These are phyloP conservation scores for Nitzschia sp. DNA, from an alignment of 108 stramenopile species.

Conservation along the genomic window DNA sequence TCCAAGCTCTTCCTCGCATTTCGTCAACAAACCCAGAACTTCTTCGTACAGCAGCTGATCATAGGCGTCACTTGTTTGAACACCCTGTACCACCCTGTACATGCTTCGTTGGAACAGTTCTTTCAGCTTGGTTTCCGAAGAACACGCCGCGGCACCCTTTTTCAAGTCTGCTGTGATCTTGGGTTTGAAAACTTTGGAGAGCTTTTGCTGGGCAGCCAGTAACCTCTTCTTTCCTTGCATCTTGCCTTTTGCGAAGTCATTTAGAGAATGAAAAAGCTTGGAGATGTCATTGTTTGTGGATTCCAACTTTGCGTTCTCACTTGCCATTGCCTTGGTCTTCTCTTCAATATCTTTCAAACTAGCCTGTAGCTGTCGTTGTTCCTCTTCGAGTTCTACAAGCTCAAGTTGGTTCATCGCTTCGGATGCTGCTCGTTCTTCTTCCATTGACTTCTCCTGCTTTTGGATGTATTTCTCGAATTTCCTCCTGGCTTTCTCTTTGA, in stretches of 20 bases:
- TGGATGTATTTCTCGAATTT: constrained; percentile 11
- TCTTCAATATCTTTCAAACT: not conserved
- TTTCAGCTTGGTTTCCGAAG: not conserved
- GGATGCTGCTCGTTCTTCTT: constrained; percentile 1
- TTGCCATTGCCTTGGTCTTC: not conserved
- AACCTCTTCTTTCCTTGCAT: constrained; percentile 8
- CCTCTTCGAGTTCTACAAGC: not conserved
- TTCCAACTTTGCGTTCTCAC: constrained; percentile 9
- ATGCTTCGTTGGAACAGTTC: constrained; percentile 8
- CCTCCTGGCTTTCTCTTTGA: constrained; percentile 5
- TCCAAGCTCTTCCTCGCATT: constrained; percentile 9
- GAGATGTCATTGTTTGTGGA: constrained; percentile 3
- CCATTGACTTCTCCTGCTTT: not conserved
- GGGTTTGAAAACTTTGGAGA: constrained; percentile 8
- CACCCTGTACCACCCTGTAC: constrained; percentile 8
- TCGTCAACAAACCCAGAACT: not conserved
- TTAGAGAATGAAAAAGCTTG: constrained; percentile 1
- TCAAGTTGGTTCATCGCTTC: constrained; percentile 8
- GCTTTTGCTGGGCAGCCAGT: not conserved
- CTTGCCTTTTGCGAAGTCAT: constrained; percentile 12
- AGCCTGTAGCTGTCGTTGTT: not conserved
- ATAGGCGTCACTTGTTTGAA: constrained; percentile 8
- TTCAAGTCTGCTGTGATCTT: constrained; percentile 2
- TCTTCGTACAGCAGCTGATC: constrained; percentile 13
- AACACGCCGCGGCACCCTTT: constrained; percentile 1